Evolutionary conservation across 1,284 basidiomycete genomes (phyloP), one percentile per base, ranked within the genome.

Genomic region (Mrakiaceae sp.): DNA sequence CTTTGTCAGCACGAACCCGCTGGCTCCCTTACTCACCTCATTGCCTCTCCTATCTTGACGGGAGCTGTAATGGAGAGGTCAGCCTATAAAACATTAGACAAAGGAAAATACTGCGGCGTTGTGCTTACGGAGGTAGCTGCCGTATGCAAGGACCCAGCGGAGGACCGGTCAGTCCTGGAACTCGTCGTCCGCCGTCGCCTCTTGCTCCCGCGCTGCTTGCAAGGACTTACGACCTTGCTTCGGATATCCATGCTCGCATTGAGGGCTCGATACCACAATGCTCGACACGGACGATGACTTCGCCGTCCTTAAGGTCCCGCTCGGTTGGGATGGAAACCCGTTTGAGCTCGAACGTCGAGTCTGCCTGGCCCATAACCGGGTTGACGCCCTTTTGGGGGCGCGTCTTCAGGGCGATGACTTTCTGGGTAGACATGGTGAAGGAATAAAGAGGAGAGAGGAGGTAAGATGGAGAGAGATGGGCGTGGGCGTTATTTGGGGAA

Each of bases 231-330:
- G 82, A 85, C 60, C 87, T 80, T 16, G 71, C 73, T 72, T 90
- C 87, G 66, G 81, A 82, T 61, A 95, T 72, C 81, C 87, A 94
- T 9, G 84, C 86, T 48, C 90, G 82, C 88, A 92, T 91, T 0
- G 88, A 87, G 47, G 90, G 88, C 71, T 92, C 90, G 64, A 92
- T 78, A 51, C 86, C 87, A 27, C 90, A 74, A 78, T 85, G 90
- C 58, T 84, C 84, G 64, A 87, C 82, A 71, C 84, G 81, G 47
- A 93, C 83, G 53, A 92, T 77, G 2, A 84, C 83, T 72, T 91
- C 80, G 16, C 80, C 79, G 27, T 79, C 73, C 69, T 82, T 80
- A 63, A 88, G 78, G 58, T 74, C 70, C 64, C 79, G 76, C 12
- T 64, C 43, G 60, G 49, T 66, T 2, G 81, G 78, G 10, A 83